Evolutionary conservation across 495 filamentous ascomycete species (phyloP), one percentile per base, ranked within the genome.

Genomic region (Penicillium roqueforti): DNA sequence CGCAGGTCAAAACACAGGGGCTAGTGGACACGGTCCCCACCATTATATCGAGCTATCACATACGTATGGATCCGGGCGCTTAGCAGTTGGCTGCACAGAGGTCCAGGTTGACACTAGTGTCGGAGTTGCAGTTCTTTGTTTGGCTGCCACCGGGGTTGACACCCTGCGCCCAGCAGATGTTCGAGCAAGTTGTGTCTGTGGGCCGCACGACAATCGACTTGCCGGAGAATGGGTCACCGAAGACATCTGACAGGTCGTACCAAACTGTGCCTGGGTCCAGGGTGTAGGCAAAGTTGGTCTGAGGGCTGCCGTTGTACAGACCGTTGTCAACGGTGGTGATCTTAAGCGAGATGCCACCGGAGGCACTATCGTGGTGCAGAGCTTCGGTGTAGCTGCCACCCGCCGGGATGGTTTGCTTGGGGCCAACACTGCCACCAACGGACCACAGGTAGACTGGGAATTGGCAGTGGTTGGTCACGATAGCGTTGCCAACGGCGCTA

Each of bases 211-310:
- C 60, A 14, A 84, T 23, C 20, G 69, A 61, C 5, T 68, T 55
- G 6, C 78, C 81, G n/a, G 63, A 65, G 56, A 84, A 83, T 8
- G 77, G 67, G 47, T 81, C 74, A 6, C 81, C 81, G 36, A 80
- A 83, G 36, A 83, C 78, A 54, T 74, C 70, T 41, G 68, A 76
- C 49, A 84, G 63, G 50, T 83, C 81, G 54, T 83, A 84, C 76
- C 75, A 84, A 42, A 83, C 58, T 14, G 64, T 62, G 52, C 32
- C 61, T 45, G 71, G 70, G 46, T 80, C 76, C 26, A 84, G 69
- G 44, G 73, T 75, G 61, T 82, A 83, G 6, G 79, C 76, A 57
- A 76, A 82, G 65, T 73, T 73, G 44, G 75, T 76, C 67, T 82
- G 70, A 1, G 80, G 68, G 36, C 72, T 74, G 45, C 77, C 78